A percentile compares a stretch with the other conserved stretches of the same genome.
Evolutionary conservation across 257 asterid genomes (phyloP).

Genomic region (Catharanthus roseus): DNA sequence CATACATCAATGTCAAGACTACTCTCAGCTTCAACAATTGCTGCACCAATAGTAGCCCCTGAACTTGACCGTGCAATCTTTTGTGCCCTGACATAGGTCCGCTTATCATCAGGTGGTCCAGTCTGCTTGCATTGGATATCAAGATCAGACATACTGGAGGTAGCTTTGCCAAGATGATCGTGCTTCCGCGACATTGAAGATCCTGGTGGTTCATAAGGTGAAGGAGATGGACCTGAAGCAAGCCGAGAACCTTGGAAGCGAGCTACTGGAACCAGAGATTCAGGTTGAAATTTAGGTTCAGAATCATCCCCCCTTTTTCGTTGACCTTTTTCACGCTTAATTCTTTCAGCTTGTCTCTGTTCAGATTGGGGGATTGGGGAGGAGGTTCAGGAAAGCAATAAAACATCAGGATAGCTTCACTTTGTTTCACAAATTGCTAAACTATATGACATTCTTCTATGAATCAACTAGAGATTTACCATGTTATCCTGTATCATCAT

Average conservation of each 20-base stretch:
- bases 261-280: slow-evolving; percentile 73
- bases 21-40: slow-evolving; percentile 90
- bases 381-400: background rate
- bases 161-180: slow-evolving; percentile 46
- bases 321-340: slow-evolving; percentile 73
- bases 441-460: background rate
- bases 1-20: slow-evolving; percentile 73
- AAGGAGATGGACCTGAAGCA: slow-evolving; percentile 81
- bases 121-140: slow-evolving; percentile 38
- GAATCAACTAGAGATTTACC: background rate
- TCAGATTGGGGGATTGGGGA: slow-evolving; percentile 6
- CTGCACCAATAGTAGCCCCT: slow-evolving; percentile 83
- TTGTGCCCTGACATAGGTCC: slow-evolving; percentile 33
- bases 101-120: slow-evolving; percentile 29
- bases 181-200: slow-evolving; percentile 22
- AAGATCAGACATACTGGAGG: slow-evolving; percentile 44
- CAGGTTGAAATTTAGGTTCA: slow-evolving; percentile 68
- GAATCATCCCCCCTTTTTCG: slow-evolving; percentile 80
- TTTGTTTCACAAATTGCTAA: background rate
- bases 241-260: slow-evolving; percentile 93
- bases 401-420: background rate
- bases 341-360: slow-evolving; percentile 90
- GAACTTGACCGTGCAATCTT: slow-evolving; percentile 59
- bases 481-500: background rate
- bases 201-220: slow-evolving; percentile 61